Base-by-base conservation (phyloP, 2,329 filamentous ascomycete species). In the Aurifilum marmelostoma region DNA sequence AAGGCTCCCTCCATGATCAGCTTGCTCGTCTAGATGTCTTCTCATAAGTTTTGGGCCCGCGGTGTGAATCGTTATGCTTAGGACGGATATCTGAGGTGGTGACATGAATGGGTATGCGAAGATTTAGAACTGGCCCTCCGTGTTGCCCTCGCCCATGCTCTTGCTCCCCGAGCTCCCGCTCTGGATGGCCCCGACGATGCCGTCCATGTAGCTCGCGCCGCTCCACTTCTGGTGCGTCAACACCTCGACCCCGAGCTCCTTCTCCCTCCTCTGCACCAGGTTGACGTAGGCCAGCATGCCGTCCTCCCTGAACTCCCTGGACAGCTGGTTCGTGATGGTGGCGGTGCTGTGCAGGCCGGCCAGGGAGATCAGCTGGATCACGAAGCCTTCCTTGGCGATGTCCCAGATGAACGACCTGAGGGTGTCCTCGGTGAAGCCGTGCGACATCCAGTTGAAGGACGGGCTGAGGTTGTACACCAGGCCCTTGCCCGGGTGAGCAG, bases 241-340 rank as follows among this genome's bases (percentile, higher is more conserved):
- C n/a, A 97, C 94, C 75, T 97, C 94, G 69, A 93, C 94, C 18
- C 92, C 92, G 1, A 95, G 82, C 73, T 97, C 94, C 85, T 97
- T 97, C 82, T 99, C 96, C 52, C 90, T 86, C 65, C 89, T 85
- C 81, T 99, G 96, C 52, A 99, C 90, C 0, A 97, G 82, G 69
- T 97, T 92, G n/a, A 98, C 96, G 76, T 99, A 99, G 0, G 96
- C 95, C 76, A 96, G 86, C 96, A 99, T 99, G 67, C 96, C 96
- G 67, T 97, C 92, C 18, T 89, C 87, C 83, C 93, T 97, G 83
- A 97, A 99, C 8, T 84, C 87, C 70, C 88, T 88, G 12, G 93
- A 91, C 24, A 99, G 85, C 81, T 97, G 92, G 69, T 89, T 86
- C 24, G 87, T 87, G 63, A 88, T 86, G 21, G 87, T 85, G 4